Evolutionary conservation across 2,329 filamentous ascomycete species (phyloP).

Genomic region (Decorospora gaudefroyi): DNA sequence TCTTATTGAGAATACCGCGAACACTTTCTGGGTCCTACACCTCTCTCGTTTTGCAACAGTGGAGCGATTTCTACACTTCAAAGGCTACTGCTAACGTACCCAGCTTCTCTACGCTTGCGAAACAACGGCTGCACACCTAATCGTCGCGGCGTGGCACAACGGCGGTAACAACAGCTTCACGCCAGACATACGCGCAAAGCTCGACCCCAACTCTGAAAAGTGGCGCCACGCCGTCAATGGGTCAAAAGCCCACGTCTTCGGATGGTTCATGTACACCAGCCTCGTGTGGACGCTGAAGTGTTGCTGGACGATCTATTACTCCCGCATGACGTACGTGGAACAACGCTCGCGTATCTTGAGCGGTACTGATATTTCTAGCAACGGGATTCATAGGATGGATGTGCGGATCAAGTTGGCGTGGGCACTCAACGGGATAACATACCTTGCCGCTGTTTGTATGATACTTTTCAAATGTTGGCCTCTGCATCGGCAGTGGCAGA

Average conservation of each 20-base stretch:
- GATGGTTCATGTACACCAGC: conserved; percentile 60
- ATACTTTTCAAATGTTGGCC: conserved; percentile 60
- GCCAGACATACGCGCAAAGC: conserved; percentile 51
- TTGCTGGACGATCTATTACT: conserved; percentile 62
- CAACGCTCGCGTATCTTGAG: too few species aligned
- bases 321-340: conserved; percentile 48
- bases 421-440: conserved; percentile 55
- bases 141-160: conserved; percentile 45
- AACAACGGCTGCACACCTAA: conserved; percentile 55
- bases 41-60: too few species aligned
- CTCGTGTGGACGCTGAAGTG: conserved; percentile 60
- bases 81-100: background rate
- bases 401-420: conserved; percentile 55
- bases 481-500: conserved; percentile 62
- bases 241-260: conserved; percentile 58
- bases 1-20: too few species aligned
- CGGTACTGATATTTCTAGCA: background rate
- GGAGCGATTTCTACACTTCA: background rate
- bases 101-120: conserved; percentile 58
- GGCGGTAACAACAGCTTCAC: conserved; percentile 51
- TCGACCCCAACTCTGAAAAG: conserved; percentile 54
- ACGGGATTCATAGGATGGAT: conserved; percentile 17
- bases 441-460: conserved; percentile 55
- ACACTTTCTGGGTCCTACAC: too few species aligned
- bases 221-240: conserved; percentile 57